phyloP scores from a whole-genome alignment of 1,284 basidiomycete species.

The Cryptococcus sp. region DNA sequence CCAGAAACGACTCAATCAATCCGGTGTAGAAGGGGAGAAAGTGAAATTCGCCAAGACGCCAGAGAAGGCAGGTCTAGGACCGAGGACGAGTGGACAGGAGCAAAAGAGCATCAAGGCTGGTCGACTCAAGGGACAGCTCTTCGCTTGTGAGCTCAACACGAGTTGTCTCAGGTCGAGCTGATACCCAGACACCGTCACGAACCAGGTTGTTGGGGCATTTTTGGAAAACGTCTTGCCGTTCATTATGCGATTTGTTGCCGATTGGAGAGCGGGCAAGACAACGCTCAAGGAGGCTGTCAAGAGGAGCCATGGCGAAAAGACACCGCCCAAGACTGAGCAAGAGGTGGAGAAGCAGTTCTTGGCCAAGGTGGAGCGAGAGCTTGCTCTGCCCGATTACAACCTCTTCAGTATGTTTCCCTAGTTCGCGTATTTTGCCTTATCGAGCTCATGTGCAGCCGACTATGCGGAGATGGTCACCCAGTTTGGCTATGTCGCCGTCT shows the following conservation, averaged over 20 bases:
- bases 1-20: slow-evolving; percentile 44
- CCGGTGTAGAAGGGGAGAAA: slow-evolving; percentile 14
- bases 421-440: neutral
- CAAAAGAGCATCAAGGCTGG: slow-evolving; percentile 52
- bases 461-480: slow-evolving; percentile 91
- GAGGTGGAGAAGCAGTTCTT: slow-evolving; percentile 50
- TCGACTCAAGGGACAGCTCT: slow-evolving; percentile 84
- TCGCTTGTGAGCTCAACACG: slow-evolving; percentile 55
- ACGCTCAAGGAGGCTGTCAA: slow-evolving; percentile 31
- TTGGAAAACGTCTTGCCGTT: slow-evolving; percentile 80
- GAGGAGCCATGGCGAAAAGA: slow-evolving; percentile 10
- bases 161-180: slow-evolving; percentile 1
- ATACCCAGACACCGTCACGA: slow-evolving; percentile 70
- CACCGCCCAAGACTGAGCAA: slow-evolving; percentile 14
- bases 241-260: slow-evolving; percentile 59
- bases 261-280: slow-evolving; percentile 51
- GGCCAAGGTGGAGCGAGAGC: slow-evolving; percentile 69
- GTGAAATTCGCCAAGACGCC: slow-evolving; percentile 15
- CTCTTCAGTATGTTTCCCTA: slow-evolving; percentile 53
- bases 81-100: slow-evolving; percentile 53
- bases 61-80: slow-evolving; percentile 41
- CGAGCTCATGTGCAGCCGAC: slow-evolving; percentile 52
- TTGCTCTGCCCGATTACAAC: slow-evolving; percentile 72
- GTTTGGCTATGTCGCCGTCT: slow-evolving; percentile 86
- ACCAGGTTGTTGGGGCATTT: slow-evolving; percentile 77